Base-by-base conservation (phyloP, 208 protist genomes). In the Crithidia thermophila region DNA sequence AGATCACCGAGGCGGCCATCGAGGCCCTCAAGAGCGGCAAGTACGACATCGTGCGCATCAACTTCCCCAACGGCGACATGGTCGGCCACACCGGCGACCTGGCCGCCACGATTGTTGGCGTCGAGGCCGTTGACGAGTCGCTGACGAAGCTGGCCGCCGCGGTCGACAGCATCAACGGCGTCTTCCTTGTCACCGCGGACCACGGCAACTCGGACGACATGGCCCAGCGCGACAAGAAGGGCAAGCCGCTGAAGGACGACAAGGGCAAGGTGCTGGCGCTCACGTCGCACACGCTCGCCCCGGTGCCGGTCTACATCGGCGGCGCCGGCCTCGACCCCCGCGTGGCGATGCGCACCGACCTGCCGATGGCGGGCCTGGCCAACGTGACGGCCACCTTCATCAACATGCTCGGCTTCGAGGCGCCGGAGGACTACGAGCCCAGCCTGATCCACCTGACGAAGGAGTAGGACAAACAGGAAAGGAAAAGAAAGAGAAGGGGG, bases 121-220 rank as follows among this genome's bases (percentile, higher is more conserved):
- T 97, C 23, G 87, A 98, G 77, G 67, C 88, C 7, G 83, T 98
- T 0, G 94, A 98, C 51, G 40, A 87, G 58, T 82, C 93, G 57
- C 75, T 98, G 55, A 77, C 72, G 42, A 77, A 81, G 62, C 73
- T 98, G 33, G 78, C 87, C 30, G 80, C 82, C 27, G 94, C 81
- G n/a, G 92, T 98, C 13, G 83, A 97, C 58, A 73, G 74, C 33
- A 52, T 94, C 53, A 88, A 86, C 56, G 97, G 94, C 61, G 68
- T 97, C 31, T 94, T 88, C 71, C 56, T 98, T 40, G 77, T 98
- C 36, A 98, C 94, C 14, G 94, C 95, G 16, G 97, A 98, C 50
- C 97, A 98, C 83, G 97, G 97, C 46, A 98, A 98, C 83, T 90
- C 93, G 5, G 97, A 98, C 60, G 93, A 98, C 61, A 98, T 98